Base-by-base conservation (phyloP, 495 filamentous ascomycete species). In the Letharia columbiana region DNA sequence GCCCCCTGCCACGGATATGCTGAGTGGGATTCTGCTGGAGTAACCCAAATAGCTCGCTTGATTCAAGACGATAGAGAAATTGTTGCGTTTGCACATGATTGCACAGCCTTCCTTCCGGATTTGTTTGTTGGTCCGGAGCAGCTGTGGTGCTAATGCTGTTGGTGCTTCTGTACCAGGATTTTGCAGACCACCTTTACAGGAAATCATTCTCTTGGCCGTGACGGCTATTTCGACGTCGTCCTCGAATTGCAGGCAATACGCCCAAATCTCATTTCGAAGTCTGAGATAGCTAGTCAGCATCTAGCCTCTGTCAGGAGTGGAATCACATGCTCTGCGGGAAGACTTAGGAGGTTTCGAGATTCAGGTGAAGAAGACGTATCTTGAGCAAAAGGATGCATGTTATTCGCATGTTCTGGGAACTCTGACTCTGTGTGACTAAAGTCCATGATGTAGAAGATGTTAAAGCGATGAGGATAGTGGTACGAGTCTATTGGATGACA, bases 281-380 rank as follows among this genome's bases (percentile, higher is more conserved):
- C 62, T 64, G 37, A 4, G 28, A 3, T 42, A 28, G 41, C 42
- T 41, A 13, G 15, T 64, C 13, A 44, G 50, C 33, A 44, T 33
- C 17, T 39, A 20, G 12, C 7, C n/a, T 28, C 4, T 64, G 6
- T 13, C 37, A 40, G 45, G 45, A 49, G 45, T 2, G 45, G 45
- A 49, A 20, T 23, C 40, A 31, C 50, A 54, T 57, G 57, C 62
- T 64, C 62, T 64, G 13, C 10, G 12, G 62, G 62, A 56, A 64
- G 33, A 18, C n/a, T n/a, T 17, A 56, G 23, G 7, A 64, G 37
- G 12, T 9, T 12, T 15, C 5, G 10, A 47, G 3, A 15, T 17
- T 13, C n/a, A 4, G 10, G 23, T 52, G 49, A 23, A 8, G 20
- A 49, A 9, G 1, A 23, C 23, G 9, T 9, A 49, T 49, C 7